Percentiles rank a stretch among this genome's conserved stretches.
Conservation (phyloP, 1,139 yeast species). For the Debaryomycetaceae sp. region DNA sequence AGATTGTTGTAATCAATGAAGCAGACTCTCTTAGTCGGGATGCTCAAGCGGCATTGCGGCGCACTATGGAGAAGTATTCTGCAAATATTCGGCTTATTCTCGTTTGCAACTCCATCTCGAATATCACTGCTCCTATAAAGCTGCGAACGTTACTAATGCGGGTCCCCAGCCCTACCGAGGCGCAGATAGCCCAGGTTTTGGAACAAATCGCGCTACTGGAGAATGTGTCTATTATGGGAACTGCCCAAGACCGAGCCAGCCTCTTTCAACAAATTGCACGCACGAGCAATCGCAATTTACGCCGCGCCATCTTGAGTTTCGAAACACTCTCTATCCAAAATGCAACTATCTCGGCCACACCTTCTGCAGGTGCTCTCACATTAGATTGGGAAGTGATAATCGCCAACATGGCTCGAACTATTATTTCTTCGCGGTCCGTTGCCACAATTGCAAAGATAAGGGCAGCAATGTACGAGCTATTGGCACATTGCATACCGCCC, state of each 20-base stretch:
- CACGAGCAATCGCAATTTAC: slow-evolving; percentile 56
- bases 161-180: slow-evolving; percentile 66
- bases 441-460: slow-evolving; percentile 63
- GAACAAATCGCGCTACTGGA: slow-evolving; percentile 48
- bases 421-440: slow-evolving; percentile 56
- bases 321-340: slow-evolving; percentile 80
- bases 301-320: slow-evolving; percentile 67
- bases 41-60: slow-evolving; percentile 94
- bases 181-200: slow-evolving; percentile 49
- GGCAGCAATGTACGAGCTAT: slow-evolving; percentile 66
- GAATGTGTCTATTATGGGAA: slow-evolving; percentile 27
- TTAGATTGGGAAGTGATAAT: slow-evolving; percentile 90
- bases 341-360: slow-evolving; percentile 31
- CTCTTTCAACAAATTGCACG: slow-evolving; percentile 44
- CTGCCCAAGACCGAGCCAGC: slow-evolving; percentile 22
- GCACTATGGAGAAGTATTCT: slow-evolving; percentile 97
- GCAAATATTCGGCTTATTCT: slow-evolving; percentile 74
- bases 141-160: slow-evolving; percentile 84
- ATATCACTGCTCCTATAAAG: slow-evolving; percentile 86
- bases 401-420: slow-evolving; percentile 47
- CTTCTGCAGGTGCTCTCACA: slow-evolving; percentile 26
- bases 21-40: slow-evolving; percentile 89
- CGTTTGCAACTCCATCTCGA: slow-evolving; percentile 82
- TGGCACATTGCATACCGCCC: slow-evolving; percentile 92
- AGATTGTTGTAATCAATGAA: slow-evolving; percentile 87